Evolutionary conservation across 2,329 filamentous ascomycete species (phyloP).

Genomic region (Hypoxylon sp.): DNA sequence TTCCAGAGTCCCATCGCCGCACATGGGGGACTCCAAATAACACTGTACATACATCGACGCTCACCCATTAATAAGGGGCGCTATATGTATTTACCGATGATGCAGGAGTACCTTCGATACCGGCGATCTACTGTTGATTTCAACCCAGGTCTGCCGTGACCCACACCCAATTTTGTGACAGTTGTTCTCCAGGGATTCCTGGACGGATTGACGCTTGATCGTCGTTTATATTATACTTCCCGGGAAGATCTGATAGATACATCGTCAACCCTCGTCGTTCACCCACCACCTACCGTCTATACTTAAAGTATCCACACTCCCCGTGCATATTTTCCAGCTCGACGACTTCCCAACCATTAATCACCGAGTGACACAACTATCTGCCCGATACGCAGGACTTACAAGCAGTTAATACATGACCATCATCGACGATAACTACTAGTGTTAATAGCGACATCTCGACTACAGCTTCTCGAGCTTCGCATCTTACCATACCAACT

Average conservation of each 20-base stretch:
- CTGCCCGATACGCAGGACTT: constrained; percentile 5
- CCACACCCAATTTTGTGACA: constrained; percentile 67
- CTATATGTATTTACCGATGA: constrained; percentile 51
- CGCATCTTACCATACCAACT: constrained; percentile 35
- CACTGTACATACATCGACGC: constrained; percentile 47
- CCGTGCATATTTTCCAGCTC: constrained; percentile 40
- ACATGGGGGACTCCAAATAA: constrained; percentile 48
- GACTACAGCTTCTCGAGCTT: constrained; percentile 29
- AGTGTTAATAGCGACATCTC: constrained; percentile 29
- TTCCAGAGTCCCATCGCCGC: constrained; percentile 47
- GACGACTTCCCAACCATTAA: constrained; percentile 36
- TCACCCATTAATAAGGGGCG: constrained; percentile 53
- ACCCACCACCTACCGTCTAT: constrained; percentile 52
- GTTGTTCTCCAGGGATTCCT: constrained; percentile 59
- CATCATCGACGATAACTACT: constrained; percentile 31
- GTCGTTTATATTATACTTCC: constrained; percentile 54
- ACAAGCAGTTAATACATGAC: constrained; percentile 28
- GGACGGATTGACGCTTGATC: constrained; percentile 62
- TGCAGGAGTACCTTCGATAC: constrained; percentile 49
- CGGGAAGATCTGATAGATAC: constrained; percentile 60
- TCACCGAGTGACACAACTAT: constrained; percentile 22
- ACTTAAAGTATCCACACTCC: constrained; percentile 56
- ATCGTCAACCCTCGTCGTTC: constrained; percentile 51
- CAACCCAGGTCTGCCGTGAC: constrained; percentile 56
- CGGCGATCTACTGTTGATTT: constrained; percentile 49